Evolutionary conservation across 2,329 filamentous ascomycete genomes (phyloP), one percentile per base, ranked within the genome.

Genomic region (Stylonectria norvegica): DNA sequence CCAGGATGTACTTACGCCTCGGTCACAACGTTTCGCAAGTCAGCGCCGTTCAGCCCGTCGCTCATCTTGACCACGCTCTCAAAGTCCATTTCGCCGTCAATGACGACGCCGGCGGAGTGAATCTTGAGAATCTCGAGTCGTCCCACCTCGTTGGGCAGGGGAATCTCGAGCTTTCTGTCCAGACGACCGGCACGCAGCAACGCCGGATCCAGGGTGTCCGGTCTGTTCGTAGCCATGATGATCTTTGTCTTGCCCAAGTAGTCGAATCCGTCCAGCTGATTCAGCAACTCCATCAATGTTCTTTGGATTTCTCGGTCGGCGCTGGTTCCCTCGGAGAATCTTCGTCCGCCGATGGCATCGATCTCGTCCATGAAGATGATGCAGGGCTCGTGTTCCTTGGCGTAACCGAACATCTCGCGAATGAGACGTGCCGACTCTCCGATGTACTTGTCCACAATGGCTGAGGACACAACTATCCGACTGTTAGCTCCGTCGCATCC

Each of bases 291-390:
- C 93, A 98, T 98, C 45, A 98, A 75, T 23, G 93, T 98, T 61
- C 93, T 85, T 71, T 98, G 93, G 56, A 98, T 98, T 68, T 98
- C 93, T 60, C 94, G 85, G 72, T 98, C 93, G 36, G 93, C 93
- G 45, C 89, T 95, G 36, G 93, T 98, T 55, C 94, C 93, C 67
- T 98, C 93, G 1, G 89, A 95, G 69, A 98, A 98, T 58, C 93
- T 81, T 58, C 94, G 82, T 49, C 94, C 94, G 65, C 93, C 93
- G 60, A 98, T 98, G 61, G 93, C 93, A 62, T 98, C 93, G 62
- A 98, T 98, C 71, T 98, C 93, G 75, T 98, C 94, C 93, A 98
- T 98, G 79, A 98, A 98, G 70, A 98, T 98, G 67, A 98, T 98
- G 67, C 93, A 98, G 27, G 93, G 93, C 68, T 98, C 93, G 66